These are phyloP conservation scores for Murraya paniculata DNA, from an alignment of 345 rosid species.

Conservation along the genomic window DNA sequence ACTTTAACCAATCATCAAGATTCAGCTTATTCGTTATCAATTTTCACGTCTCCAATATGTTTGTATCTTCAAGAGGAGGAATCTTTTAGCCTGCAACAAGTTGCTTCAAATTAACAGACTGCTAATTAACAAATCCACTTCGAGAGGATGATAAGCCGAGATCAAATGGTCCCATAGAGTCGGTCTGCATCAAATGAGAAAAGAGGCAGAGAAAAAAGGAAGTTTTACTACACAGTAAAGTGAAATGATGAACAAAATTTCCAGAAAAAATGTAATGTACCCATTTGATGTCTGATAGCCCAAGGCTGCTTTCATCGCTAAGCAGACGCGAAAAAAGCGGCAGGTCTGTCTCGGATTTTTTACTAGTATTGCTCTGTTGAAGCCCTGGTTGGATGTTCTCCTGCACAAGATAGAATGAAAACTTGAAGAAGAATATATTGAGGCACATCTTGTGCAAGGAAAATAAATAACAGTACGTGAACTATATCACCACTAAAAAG, in stretches of 20 bases:
- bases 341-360: conserved; percentile 43
- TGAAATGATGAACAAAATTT: background rate
- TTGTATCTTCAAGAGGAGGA: conserved; percentile 4
- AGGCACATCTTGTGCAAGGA: background rate
- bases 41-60: background rate
- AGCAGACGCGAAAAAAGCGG: conserved; percentile 36
- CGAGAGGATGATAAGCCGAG: conserved; percentile 60
- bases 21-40: background rate
- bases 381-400: conserved; percentile 34
- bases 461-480: background rate
- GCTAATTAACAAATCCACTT: conserved; percentile 33
- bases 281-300: conserved; percentile 90
- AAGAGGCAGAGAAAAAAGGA: background rate
- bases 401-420: conserved; percentile 26
- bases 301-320: conserved; percentile 79
- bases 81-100: background rate
- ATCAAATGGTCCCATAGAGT: conserved; percentile 83
- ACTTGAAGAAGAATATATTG: background rate
- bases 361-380: conserved; percentile 29
- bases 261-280: conserved; percentile 35
- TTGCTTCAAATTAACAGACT: background rate
- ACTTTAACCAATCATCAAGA: background rate
- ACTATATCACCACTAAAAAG: too few species aligned
- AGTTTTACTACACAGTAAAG: background rate
- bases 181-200: conserved; percentile 48